These are phyloP conservation scores for Solanum piurae DNA, from an alignment of 257 asterid species.

Conservation along the genomic window DNA sequence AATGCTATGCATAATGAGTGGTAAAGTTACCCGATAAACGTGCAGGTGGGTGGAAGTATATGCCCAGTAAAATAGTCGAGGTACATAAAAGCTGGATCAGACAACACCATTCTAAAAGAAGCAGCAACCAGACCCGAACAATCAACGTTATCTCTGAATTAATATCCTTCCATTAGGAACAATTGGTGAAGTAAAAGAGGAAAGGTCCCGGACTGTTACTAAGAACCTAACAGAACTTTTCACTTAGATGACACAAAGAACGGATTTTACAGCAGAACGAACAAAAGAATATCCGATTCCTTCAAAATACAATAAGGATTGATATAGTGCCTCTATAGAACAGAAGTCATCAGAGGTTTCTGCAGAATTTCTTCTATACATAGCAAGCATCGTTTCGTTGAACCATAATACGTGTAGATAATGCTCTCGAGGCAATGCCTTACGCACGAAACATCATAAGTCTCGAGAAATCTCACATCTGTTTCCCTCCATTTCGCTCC, in stretches of 20 bases:
- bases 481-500: conserved; percentile 26
- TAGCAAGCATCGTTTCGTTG: conserved; percentile 20
- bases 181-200: neutral
- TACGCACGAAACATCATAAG: conserved; percentile 19
- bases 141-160: neutral
- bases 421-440: conserved; percentile 29
- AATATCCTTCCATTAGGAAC: neutral
- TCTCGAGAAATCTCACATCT: conserved; percentile 23
- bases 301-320: neutral
- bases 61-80: neutral
- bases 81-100: neutral
- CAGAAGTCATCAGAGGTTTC: conserved; percentile 25
- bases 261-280: neutral
- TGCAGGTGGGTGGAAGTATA: neutral
- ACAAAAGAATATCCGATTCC: neutral
- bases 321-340: neutral
- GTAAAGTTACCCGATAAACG: neutral
- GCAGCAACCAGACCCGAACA: neutral
- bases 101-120: neutral
- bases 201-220: neutral
- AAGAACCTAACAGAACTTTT: neutral
- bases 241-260: neutral
- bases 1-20: neutral
- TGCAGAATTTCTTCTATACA: conserved; percentile 22
- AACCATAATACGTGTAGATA: conserved; percentile 22